Percentiles rank a stretch among this genome's conserved stretches.
These are phyloP conservation scores for Phytopythium chamaehyphon DNA, from an alignment of 352 stramenopile genomes.

Conservation along the genomic window DNA sequence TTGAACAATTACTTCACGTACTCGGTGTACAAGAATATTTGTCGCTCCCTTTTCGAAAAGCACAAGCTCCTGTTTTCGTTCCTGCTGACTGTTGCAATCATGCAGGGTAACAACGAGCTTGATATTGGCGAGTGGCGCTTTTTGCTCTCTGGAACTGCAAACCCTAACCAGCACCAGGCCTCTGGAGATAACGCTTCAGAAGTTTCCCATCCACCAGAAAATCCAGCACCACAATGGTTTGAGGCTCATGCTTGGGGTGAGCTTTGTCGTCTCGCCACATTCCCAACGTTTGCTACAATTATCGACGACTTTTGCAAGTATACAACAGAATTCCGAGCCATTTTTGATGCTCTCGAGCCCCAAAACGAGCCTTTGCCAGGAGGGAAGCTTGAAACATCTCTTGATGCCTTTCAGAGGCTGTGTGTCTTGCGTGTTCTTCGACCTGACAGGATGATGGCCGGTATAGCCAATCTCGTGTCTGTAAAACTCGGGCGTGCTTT, in stretches of 20 bases:
- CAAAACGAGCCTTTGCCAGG: constrained; percentile 73
- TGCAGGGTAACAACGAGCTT: constrained; percentile 78
- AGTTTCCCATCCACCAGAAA: constrained; percentile 8
- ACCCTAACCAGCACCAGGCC: constrained; percentile 11
- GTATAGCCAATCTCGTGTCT: constrained; percentile 89
- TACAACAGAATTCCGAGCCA: constrained; percentile 46
- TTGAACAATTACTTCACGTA: constrained; percentile 93
- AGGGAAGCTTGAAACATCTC: constrained; percentile 32
- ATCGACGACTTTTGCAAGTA: constrained; percentile 35
- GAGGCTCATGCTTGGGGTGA: constrained; percentile 79
- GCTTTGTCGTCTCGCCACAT: constrained; percentile 25
- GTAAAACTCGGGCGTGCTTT: constrained; percentile 85
- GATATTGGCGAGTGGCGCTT: constrained; percentile 89
- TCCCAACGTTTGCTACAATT: constrained; percentile 29
- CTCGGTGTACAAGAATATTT: constrained; percentile 93
- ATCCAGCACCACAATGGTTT: constrained; percentile 32
- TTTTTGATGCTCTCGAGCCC: constrained; percentile 82
- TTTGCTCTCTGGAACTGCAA: constrained; percentile 80
- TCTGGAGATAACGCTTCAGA: constrained; percentile 6
- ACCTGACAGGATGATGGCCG: constrained; percentile 82
- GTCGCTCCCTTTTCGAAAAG: constrained; percentile 91
- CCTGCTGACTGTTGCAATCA: constrained; percentile 88
- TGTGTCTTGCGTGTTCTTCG: constrained; percentile 77
- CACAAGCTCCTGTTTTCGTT: constrained; percentile 95
- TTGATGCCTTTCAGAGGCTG: constrained; percentile 83